Evolutionary conservation across 306 rosid species (phyloP).

Genomic region (Vigna unguiculata): DNA sequence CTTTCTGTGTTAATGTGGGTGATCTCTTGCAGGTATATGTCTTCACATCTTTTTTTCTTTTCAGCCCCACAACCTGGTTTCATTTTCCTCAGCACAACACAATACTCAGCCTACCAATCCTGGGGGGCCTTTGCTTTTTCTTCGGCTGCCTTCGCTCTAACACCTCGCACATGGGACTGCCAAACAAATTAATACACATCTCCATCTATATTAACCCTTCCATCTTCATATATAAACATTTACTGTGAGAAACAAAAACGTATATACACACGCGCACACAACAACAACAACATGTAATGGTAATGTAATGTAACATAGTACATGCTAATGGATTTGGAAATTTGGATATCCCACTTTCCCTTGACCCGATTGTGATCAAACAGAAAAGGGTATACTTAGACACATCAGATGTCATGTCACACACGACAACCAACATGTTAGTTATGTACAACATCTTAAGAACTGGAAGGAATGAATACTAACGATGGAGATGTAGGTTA

Average conservation of each 20-base stretch:
- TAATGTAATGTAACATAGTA: neutral
- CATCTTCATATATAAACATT: neutral
- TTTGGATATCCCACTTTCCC: conserved; percentile 1
- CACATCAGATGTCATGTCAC: conserved; percentile 35
- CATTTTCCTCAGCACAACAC: conserved; percentile 16
- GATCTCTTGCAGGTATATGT: conserved; percentile 70
- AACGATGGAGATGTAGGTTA: neutral
- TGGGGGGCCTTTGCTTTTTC: neutral
- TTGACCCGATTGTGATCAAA: neutral
- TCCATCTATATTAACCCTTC: neutral
- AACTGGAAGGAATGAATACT: conserved; percentile 18
- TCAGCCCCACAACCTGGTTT: conserved; percentile 34
- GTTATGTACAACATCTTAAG: neutral
- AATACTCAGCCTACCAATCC: neutral
- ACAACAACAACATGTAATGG: neutral
- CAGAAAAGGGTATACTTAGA: neutral
- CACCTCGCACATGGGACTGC: neutral
- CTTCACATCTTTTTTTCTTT: neutral
- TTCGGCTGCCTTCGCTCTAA: neutral
- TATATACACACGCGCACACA: neutral
- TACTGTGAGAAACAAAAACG: neutral
- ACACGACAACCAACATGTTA: conserved; percentile 6
- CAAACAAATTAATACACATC: neutral
- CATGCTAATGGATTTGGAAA: conserved; percentile 9
- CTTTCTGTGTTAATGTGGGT: conserved; percentile 83